These are phyloP conservation scores for Teunomyces pallodes DNA, from an alignment of 805 yeast species.

Conservation along the genomic window DNA sequence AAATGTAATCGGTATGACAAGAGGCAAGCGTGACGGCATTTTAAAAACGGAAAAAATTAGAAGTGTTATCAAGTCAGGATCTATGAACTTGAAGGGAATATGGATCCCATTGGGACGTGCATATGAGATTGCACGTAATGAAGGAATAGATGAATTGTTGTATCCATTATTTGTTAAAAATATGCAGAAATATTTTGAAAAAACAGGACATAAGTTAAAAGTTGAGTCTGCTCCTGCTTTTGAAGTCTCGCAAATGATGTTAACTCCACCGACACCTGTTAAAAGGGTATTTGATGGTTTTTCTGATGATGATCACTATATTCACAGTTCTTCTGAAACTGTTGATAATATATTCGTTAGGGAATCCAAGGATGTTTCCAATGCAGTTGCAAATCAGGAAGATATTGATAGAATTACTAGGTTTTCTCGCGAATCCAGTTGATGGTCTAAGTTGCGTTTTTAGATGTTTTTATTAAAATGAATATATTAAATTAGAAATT, in stretches of 20 bases:
- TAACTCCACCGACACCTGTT: not conserved
- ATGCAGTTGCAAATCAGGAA: not conserved
- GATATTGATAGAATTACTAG: not conserved
- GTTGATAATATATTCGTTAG: not conserved
- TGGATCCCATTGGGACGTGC: constrained; percentile 43
- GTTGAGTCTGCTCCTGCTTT: constrained; percentile 3
- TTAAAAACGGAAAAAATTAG: constrained; percentile 32
- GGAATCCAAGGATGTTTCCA: not conserved
- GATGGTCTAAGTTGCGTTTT: not conserved
- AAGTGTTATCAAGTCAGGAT: constrained; percentile 30
- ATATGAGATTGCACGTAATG: constrained; percentile 38
- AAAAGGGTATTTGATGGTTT: not conserved
- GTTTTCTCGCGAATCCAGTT: not conserved
- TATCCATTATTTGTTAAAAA: constrained; percentile 35
- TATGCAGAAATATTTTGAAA: constrained; percentile 24
- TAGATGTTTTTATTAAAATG: not conserved
- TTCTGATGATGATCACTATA: not conserved
- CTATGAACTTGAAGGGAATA: constrained; percentile 41
- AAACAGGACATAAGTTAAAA: constrained; percentile 23
- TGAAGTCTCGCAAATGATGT: not conserved
- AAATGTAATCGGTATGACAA: constrained; percentile 38
- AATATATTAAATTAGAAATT: no score
- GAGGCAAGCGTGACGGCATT: constrained; percentile 42
- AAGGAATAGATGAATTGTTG: constrained; percentile 32
- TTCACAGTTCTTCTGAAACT: not conserved